These are phyloP conservation scores for Priceomyces haplophilus DNA, from an alignment of 805 yeast species.

Conservation along the genomic window DNA sequence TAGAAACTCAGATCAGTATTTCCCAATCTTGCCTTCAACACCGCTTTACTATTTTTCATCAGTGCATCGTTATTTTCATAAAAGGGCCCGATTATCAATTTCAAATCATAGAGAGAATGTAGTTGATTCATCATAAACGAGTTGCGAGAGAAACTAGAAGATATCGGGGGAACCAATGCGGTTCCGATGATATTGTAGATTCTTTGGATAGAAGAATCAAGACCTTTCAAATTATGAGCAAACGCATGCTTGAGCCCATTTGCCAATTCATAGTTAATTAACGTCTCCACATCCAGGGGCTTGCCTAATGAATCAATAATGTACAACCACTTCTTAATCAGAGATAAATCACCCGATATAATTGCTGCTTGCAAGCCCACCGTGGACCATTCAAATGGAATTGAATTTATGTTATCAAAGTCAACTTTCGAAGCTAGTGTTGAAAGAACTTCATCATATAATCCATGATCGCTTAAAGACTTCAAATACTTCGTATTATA, in stretches of 20 bases:
- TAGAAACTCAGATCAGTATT: constrained; percentile 48
- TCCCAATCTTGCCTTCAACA: constrained; percentile 26
- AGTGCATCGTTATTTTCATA: constrained; percentile 9
- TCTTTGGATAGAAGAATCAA: constrained; percentile 41
- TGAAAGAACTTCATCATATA: constrained; percentile 62
- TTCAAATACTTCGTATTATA: constrained; percentile 56
- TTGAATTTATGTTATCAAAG: constrained; percentile 15
- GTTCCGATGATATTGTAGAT: constrained; percentile 62
- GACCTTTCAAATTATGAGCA: constrained; percentile 26
- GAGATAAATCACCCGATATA: constrained; percentile 52
- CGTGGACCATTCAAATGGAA: constrained; percentile 56
- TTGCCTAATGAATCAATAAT: constrained; percentile 44
- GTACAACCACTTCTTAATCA: constrained; percentile 57
- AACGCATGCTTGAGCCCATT: constrained; percentile 52
- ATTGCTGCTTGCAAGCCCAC: constrained; percentile 77
- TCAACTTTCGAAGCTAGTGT: constrained; percentile 42
- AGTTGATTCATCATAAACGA: constrained; percentile 33
- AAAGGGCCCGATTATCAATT: constrained; percentile 19
- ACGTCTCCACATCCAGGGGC: constrained; percentile 49
- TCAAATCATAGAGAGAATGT: constrained; percentile 35
- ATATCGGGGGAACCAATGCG: constrained; percentile 43
- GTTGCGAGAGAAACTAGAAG: constrained; percentile 38
- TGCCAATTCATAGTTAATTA: constrained; percentile 64
- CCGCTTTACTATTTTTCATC: constrained; percentile 14
- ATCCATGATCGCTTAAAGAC: constrained; percentile 73